A percentile compares a stretch with the other conserved stretches of the same genome.
These are phyloP conservation scores for Neurospora terricola DNA, from an alignment of 495 filamentous ascomycete genomes.

Conservation along the genomic window DNA sequence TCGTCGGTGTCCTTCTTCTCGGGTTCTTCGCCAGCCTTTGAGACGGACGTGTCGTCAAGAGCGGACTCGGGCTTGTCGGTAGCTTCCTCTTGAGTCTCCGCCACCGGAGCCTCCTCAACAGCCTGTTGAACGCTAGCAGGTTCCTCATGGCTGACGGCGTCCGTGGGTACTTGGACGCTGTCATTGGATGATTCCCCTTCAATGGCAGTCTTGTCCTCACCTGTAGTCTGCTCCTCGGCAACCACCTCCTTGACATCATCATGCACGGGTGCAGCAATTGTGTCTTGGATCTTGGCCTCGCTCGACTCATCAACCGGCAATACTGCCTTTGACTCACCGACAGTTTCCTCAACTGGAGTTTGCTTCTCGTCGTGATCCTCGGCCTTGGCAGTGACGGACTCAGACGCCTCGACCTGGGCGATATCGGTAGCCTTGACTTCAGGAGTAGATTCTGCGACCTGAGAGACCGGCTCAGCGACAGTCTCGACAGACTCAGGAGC, in stretches of 20 bases:
- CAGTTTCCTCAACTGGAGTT: constrained; percentile 6
- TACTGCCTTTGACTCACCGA: not conserved
- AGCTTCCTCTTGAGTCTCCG: constrained; percentile 1
- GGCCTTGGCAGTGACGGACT: not conserved
- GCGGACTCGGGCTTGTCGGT: constrained; percentile 1
- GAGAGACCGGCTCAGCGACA: not conserved
- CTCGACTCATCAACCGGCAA: constrained; percentile 1
- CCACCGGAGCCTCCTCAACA: not conserved
- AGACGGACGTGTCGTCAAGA: constrained; percentile 6
- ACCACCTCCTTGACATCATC: not conserved
- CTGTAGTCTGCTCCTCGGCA: not conserved
- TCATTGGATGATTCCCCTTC: constrained; percentile 1
- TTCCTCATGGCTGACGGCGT: not conserved
- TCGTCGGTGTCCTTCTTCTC: not conserved
- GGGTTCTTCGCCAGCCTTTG: constrained; percentile 1
- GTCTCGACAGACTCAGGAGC: not conserved
- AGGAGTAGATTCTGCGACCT: constrained; percentile 3
- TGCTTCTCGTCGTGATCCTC: constrained; percentile 1
- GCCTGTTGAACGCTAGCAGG: not conserved
- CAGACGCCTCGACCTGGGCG: constrained; percentile 1
- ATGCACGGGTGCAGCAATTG: not conserved
- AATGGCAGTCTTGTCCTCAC: constrained; percentile 1
- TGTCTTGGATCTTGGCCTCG: not conserved
- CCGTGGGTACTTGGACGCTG: not conserved
- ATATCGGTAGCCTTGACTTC: constrained; percentile 7